Evolutionary conservation across 192 early-diverging fungal genomes (phyloP), one percentile per base, ranked within the genome.

Genomic region (Cetraspora pellucida): DNA sequence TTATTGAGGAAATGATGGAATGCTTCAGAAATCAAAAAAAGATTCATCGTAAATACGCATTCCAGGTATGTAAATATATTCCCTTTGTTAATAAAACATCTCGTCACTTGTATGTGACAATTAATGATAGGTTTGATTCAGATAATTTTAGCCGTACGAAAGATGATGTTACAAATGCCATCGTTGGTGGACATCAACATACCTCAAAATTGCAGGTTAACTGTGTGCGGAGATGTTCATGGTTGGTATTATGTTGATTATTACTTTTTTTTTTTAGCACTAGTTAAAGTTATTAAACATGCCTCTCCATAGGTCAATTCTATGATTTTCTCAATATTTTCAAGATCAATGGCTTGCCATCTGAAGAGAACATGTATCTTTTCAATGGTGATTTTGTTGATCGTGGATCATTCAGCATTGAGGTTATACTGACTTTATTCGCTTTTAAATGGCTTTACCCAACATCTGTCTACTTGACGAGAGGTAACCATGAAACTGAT

Each of bases 321-420:
- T 99, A 98, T 79, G 98, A 99, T 77, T 90, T 99, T 79, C 83
- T 96, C 31, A 91, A 99, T 79, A 96, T 99, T 30, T 96, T 99
- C 80, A 88, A 95, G 72, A 84, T 92, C 78, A 97, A 97, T 82
- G 98, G 98, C 8, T 85, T 90, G 58, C 98, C 98, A 7, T 92
- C 93, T 0, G 82, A 87, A 23, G 90, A 84, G 6, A 93, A 95
- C 63, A 87, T 90, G 79, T 98, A 97, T 80, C 85, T 97, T 81
- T 98, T 95, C 82, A 98, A 97, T 84, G 98, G 98, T 67, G 98
- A 99, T 80, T 98, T 99, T 89, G 98, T 99, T 17, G 98, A 99
- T 84, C 93, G 98, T 64, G 98, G 98, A 19, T 95, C 93, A 45
- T 99, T 99, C 84, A 97, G 95, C 17, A 82, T 99, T n/a, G 98